These are phyloP conservation scores for Pezicula rhizophila DNA, from an alignment of 2,329 filamentous ascomycete species.

Conservation along the genomic window DNA sequence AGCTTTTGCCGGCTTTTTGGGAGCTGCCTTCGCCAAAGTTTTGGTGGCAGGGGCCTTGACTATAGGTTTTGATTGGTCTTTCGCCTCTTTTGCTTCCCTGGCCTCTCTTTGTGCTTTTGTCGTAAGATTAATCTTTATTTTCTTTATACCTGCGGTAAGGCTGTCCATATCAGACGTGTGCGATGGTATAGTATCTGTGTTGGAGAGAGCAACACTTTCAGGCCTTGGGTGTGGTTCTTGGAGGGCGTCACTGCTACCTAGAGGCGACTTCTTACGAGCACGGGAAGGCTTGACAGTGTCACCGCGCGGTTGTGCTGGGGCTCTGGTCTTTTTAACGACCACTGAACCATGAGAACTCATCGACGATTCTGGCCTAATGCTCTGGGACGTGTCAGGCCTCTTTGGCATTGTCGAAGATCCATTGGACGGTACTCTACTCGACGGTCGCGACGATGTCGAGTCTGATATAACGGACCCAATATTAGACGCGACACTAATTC, in stretches of 20 bases:
- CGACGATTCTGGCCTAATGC: slow-evolving; percentile 35
- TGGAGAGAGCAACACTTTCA: slow-evolving; percentile 5
- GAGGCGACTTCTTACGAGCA: slow-evolving; percentile 21
- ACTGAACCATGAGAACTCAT: slow-evolving; percentile 37
- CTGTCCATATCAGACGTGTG: slow-evolving; percentile 39
- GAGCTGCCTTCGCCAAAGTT: slow-evolving; percentile 1
- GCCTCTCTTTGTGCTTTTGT: slow-evolving; percentile 52
- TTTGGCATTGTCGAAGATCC: slow-evolving; percentile 8
- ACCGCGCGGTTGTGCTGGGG: slow-evolving; percentile 36
- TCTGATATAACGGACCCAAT: slow-evolving; percentile 26
- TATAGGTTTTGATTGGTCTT: slow-evolving; percentile 14
- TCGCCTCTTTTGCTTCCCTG: slow-evolving; percentile 29
- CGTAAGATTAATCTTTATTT: slow-evolving; percentile 55
- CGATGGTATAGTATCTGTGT: slow-evolving; percentile 2
- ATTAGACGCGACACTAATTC: slow-evolving; percentile 39
- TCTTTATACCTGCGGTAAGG: slow-evolving; percentile 54
- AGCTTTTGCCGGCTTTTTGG: slow-evolving; percentile 1
- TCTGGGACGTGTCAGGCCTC: slow-evolving; percentile 37
- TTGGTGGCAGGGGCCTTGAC: not conserved
- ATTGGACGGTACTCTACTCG: slow-evolving; percentile 24
- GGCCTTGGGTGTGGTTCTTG: slow-evolving; percentile 2
- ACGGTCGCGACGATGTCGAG: slow-evolving; percentile 10
- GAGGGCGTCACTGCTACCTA: slow-evolving; percentile 8
- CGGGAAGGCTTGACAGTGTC: slow-evolving; percentile 28
- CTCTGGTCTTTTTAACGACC: slow-evolving; percentile 54